Percentiles rank a stretch among this genome's conserved stretches.
These are phyloP conservation scores for Didymella arachidicola DNA, from an alignment of 2,329 filamentous ascomycete genomes.

Conservation along the genomic window DNA sequence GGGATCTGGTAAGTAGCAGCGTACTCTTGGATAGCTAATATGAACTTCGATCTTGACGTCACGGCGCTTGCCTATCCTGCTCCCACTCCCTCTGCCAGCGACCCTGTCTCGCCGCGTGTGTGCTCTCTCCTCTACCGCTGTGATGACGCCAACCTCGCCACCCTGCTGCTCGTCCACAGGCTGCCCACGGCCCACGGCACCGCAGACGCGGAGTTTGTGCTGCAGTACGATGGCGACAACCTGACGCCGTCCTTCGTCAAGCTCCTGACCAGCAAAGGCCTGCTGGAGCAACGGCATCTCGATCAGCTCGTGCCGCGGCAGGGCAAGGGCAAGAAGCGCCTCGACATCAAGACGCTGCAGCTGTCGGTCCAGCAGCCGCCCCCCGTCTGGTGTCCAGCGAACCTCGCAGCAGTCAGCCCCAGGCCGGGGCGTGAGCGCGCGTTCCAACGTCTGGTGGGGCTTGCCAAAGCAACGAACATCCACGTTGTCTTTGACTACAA, in stretches of 20 bases:
- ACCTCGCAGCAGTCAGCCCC: background rate
- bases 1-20: constrained; percentile 17
- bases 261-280: background rate
- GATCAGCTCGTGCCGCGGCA: constrained; percentile 15
- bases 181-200: constrained; percentile 11
- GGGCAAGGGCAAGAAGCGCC: constrained; percentile 15
- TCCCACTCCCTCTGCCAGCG: constrained; percentile 5
- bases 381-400: constrained; percentile 5
- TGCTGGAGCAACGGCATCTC: constrained; percentile 8
- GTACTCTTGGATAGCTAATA: constrained; percentile 20
- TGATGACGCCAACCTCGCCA: constrained; percentile 19
- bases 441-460: constrained; percentile 13
- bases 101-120: constrained; percentile 11
- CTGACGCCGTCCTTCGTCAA: constrained; percentile 6
- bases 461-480: constrained; percentile 21
- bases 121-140: constrained; percentile 23
- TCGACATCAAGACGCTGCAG: constrained; percentile 18
- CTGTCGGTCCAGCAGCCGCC: constrained; percentile 1
- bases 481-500: constrained; percentile 21
- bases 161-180: constrained; percentile 13
- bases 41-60: constrained; percentile 17
- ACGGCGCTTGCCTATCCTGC: constrained; percentile 24
- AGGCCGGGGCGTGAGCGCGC: constrained; percentile 17
- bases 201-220: constrained; percentile 6
- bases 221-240: constrained; percentile 21